Evolutionary conservation across 106 monocot genomes (phyloP), one percentile per base, ranked within the genome.

Genomic region (Dendrobium officinale): DNA sequence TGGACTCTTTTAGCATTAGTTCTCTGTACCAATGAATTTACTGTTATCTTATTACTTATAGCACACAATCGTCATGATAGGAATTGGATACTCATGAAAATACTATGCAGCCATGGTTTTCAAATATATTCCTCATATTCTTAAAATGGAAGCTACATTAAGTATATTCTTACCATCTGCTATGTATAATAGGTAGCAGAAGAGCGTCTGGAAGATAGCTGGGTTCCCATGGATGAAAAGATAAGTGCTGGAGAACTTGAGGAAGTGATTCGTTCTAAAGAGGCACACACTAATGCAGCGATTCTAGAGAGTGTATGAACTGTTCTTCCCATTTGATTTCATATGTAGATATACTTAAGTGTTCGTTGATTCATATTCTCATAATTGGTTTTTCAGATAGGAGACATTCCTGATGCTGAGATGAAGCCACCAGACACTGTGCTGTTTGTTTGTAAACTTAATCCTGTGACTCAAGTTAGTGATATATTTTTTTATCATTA

Each of bases 391-490:
- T 41, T 79, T 55, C 82, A 98, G 97, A 90, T 95, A 47, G 98
- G 98, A 37, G 98, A 99, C 75, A 99, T 99, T 82, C 98, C 98
- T 45, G 98, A 99, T 91, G 95, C 89, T 78, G 98, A 99, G 29
- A 86, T 99, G 78, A 99, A 91, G 55, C 98, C 98, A 13, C 98
- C 98, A 48, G 95, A 99, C 29, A 99, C 90, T 81, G 98, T 99
- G 54, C 84, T 99, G 42, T 99, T 99, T 86, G 98, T 99, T 83
- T 99, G 98, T 82, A 99, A 99, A 85, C 95, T 99, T 74, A 99
- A 99, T 44, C 95, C 92, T 49, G 98, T 95, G 68, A 99, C 98
- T 72, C 89, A 99, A 86, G 93, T 96, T 45, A 83, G 88, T 82
- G 47, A 37, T 55, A 37, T 55, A 31, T 67, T 82, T 20, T 68